Evolutionary conservation across 441 rosid species (phyloP).

Genomic region (Populus hybrid): DNA sequence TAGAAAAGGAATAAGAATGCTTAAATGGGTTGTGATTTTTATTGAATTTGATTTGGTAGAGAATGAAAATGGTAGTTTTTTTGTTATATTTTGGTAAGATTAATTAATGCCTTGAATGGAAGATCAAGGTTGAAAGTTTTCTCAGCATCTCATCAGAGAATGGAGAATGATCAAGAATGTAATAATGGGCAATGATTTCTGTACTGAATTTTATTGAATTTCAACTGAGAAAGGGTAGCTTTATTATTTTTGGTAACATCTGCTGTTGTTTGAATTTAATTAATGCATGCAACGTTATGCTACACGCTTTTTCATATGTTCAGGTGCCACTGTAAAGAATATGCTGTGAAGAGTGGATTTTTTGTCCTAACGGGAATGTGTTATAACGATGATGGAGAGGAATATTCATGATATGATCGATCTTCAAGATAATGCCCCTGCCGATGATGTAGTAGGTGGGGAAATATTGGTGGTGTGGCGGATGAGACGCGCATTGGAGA

Average conservation of each 20-base stretch:
- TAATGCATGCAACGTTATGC: neutral
- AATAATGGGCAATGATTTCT: neutral
- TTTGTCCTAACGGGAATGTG: constrained; percentile 29
- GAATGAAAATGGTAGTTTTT: too few species aligned
- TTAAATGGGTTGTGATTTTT: too few species aligned
- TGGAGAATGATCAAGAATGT: neutral
- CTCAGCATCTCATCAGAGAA: neutral
- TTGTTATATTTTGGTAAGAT: too few species aligned
- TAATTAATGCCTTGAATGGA: too few species aligned
- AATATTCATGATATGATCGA: constrained; percentile 37
- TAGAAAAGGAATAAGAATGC: too few species aligned
- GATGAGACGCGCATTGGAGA: constrained; percentile 37
- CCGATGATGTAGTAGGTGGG: constrained; percentile 28
- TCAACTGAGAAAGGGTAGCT: neutral
- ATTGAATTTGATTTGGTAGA: too few species aligned
- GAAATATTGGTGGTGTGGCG: constrained; percentile 28
- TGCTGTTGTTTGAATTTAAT: neutral
- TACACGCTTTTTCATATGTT: neutral
- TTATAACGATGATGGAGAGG: constrained; percentile 29
- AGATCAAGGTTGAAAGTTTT: too few species aligned
- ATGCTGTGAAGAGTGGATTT: constrained; percentile 8
- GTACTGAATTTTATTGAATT: neutral
- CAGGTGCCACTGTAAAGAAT: constrained; percentile 23
- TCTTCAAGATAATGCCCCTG: constrained; percentile 37
- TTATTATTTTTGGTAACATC: neutral